phyloP scores from a whole-genome alignment of 352 stramenopile species.

The Globisporangium canariense region DNA sequence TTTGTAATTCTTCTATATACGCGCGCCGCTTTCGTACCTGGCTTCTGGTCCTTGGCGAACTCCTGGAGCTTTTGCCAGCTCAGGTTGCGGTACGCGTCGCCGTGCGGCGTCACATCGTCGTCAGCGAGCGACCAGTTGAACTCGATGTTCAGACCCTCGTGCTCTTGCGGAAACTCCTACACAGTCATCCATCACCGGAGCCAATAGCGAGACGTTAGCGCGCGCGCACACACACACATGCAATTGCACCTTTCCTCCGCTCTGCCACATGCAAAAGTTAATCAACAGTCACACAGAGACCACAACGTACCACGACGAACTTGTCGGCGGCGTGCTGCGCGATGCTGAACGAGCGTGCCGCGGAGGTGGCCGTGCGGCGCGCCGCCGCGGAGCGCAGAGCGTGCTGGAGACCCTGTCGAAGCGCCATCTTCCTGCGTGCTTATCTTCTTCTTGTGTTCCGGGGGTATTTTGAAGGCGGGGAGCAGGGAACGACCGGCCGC shows the following conservation, averaged over 20 bases:
- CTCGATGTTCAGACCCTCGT: slow-evolving; percentile 80
- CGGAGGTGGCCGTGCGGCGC: slow-evolving; percentile 26
- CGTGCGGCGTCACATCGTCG: slow-evolving; percentile 77
- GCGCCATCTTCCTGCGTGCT: slow-evolving; percentile 34
- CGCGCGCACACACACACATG: background rate
- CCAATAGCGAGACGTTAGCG: slow-evolving; percentile 1
- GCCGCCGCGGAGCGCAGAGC: slow-evolving; percentile 37
- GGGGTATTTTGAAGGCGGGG: slow-evolving; percentile 24
- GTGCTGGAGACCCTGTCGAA: slow-evolving; percentile 49
- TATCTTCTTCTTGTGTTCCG: slow-evolving; percentile 18
- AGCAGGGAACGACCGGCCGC: slow-evolving; percentile 40
- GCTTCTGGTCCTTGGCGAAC: slow-evolving; percentile 64
- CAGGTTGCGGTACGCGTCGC: slow-evolving; percentile 78
- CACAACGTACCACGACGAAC: slow-evolving; percentile 60
- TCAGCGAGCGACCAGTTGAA: slow-evolving; percentile 86
- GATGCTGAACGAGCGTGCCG: slow-evolving; percentile 39
- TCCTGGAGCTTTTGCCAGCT: slow-evolving; percentile 57
- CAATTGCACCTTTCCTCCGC: background rate
- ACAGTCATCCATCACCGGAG: background rate
- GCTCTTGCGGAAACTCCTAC: slow-evolving; percentile 73
- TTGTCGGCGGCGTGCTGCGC: slow-evolving; percentile 70
- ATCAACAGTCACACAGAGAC: background rate
- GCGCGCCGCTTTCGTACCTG: slow-evolving; percentile 23
- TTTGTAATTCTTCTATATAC: background rate
- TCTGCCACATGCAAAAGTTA: background rate